A percentile compares a stretch with the other conserved stretches of the same genome.
These are phyloP conservation scores for Trichoderma reesei DNA, from an alignment of 495 filamentous ascomycete species.

Conservation along the genomic window DNA sequence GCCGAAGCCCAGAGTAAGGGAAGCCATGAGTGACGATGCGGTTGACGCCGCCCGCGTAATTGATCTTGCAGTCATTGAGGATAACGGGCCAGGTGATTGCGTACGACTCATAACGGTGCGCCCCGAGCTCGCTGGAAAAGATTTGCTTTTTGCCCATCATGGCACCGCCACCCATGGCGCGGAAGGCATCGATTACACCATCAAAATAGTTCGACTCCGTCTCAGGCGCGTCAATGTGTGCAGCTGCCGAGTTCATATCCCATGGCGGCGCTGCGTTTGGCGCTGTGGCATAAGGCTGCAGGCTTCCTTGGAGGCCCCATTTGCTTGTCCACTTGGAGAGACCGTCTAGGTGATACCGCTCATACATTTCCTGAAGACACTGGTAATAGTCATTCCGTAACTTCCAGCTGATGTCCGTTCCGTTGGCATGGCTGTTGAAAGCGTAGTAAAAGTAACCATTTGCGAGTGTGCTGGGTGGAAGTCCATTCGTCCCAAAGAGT, in stretches of 20 bases:
- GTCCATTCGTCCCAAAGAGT: constrained; percentile 8
- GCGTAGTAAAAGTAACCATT: constrained; percentile 10
- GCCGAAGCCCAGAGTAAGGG: constrained; percentile 8
- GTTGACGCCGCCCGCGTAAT: constrained; percentile 9
- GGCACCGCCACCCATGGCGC: constrained; percentile 9
- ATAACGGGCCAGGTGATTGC: constrained; percentile 11
- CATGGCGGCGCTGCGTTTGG: constrained; percentile 5
- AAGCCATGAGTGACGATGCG: constrained; percentile 7
- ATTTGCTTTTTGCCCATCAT: constrained; percentile 10
- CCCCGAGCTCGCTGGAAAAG: constrained; percentile 4
- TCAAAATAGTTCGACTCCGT: constrained; percentile 11
- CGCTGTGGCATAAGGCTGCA: constrained; percentile 8
- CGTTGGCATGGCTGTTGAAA: constrained; percentile 2
- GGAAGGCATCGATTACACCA: constrained; percentile 10
- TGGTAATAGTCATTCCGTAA: constrained; percentile 10
- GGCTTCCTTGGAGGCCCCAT: constrained; percentile 8
- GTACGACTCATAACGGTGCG: constrained; percentile 9
- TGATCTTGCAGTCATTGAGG: constrained; percentile 11
- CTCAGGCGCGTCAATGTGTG: constrained; percentile 8
- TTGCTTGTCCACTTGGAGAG: constrained; percentile 6
- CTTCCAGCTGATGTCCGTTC: constrained; percentile 10
- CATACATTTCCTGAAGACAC: constrained; percentile 10
- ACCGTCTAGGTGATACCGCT: constrained; percentile 5
- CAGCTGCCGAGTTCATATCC: constrained; percentile 9
- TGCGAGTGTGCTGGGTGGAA: constrained; percentile 8